A percentile compares a stretch with the other conserved stretches of the same genome.
These are phyloP conservation scores for Wickerhamiella kazuoi DNA, from an alignment of 805 yeast species.

Conservation along the genomic window DNA sequence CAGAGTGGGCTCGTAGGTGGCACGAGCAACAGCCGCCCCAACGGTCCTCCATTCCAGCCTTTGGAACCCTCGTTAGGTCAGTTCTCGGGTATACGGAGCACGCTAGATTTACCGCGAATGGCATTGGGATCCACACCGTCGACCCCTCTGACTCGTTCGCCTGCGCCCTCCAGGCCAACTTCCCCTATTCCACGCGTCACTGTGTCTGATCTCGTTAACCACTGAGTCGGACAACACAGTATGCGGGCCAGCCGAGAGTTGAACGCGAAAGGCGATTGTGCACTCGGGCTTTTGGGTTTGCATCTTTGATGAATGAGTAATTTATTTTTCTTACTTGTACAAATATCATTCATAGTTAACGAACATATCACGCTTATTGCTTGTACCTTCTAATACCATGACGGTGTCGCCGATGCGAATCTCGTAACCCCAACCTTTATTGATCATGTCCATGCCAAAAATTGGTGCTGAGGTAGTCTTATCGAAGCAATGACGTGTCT, in stretches of 20 bases:
- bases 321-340: neutral
- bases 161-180: constrained; percentile 8
- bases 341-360: neutral
- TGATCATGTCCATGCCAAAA: constrained; percentile 18
- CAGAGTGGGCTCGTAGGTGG: too few species aligned
- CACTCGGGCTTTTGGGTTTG: too few species aligned
- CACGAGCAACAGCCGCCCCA: constrained; percentile 1
- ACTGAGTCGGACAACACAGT: neutral
- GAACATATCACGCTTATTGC: too few species aligned
- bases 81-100: constrained; percentile 4
- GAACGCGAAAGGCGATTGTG: too few species aligned
- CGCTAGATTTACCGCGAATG: constrained; percentile 3
- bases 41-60: constrained; percentile 3
- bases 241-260: too few species aligned
- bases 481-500: constrained; percentile 18
- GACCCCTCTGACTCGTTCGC: constrained; percentile 4
- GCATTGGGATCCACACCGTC: constrained; percentile 2
- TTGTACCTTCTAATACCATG: constrained; percentile 8
- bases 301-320: too few species aligned
- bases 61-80: constrained; percentile 7
- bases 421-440: constrained; percentile 10
- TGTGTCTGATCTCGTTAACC: constrained; percentile 11
- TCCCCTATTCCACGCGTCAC: constrained; percentile 10
- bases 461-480: constrained; percentile 15
- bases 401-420: constrained; percentile 18